A percentile compares a stretch with the other conserved stretches of the same genome.
These are phyloP conservation scores for Tuber calosporum DNA, from an alignment of 495 filamentous ascomycete genomes.

Conservation along the genomic window DNA sequence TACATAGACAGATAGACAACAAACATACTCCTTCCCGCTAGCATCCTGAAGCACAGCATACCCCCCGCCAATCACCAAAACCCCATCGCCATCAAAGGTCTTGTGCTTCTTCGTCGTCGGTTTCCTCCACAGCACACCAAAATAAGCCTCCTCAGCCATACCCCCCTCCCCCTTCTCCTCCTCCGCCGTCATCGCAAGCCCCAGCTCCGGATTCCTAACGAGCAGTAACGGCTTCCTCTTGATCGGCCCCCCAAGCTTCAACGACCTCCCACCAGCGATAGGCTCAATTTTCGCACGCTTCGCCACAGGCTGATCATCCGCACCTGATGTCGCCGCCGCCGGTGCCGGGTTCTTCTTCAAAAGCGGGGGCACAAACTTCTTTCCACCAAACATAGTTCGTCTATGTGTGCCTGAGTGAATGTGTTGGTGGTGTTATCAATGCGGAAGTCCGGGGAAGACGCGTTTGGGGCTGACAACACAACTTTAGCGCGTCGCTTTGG, in stretches of 20 bases:
- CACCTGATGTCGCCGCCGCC: conserved; percentile 3
- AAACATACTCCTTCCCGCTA: conserved; percentile 55
- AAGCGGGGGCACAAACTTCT: conserved; percentile 39
- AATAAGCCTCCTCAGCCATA: conserved; percentile 49
- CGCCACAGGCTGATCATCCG: conserved; percentile 16
- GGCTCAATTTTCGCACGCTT: conserved; percentile 9
- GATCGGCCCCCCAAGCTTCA: neutral
- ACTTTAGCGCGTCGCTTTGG: neutral
- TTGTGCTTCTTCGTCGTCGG: conserved; percentile 74
- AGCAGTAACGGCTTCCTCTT: conserved; percentile 46
- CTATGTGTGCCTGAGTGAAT: neutral
- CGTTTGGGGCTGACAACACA: neutral
- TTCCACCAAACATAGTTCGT: conserved; percentile 25
- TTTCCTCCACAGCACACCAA: conserved; percentile 68
- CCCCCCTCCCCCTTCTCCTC: conserved; percentile 13
- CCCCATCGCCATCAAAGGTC: conserved; percentile 79
- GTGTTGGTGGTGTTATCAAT: neutral
- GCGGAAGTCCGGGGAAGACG: neutral
- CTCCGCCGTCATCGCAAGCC: neutral
- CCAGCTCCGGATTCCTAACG: conserved; percentile 42
- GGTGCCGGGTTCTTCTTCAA: conserved; percentile 15
- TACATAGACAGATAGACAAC: conserved; percentile 16
- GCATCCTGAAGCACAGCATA: conserved; percentile 59
- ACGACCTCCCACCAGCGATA: neutral
- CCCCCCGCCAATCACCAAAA: conserved; percentile 54